phyloP scores from a whole-genome alignment of 441 rosid species.

The Codiaeum variegatum region DNA sequence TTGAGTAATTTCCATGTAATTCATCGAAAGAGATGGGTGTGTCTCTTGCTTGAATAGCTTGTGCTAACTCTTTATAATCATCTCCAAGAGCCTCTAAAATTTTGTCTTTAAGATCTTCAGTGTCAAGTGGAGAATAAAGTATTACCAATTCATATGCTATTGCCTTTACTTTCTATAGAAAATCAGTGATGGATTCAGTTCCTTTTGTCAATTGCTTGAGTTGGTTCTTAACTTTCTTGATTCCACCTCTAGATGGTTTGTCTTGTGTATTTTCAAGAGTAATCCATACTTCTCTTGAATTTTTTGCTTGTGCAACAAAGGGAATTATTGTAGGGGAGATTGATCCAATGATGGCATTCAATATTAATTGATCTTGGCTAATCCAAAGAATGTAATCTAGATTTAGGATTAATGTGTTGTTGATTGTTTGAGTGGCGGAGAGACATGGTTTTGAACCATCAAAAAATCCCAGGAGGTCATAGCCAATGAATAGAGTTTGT shows the following conservation, averaged over 20 bases:
- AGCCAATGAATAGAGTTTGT: not conserved
- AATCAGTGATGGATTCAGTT: not conserved
- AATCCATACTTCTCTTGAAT: not conserved
- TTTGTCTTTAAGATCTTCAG: too few relatives aligned
- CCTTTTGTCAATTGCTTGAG: not conserved
- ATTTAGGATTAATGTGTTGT: too few relatives aligned
- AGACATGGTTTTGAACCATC: not conserved
- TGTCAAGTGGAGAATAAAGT: too few relatives aligned
- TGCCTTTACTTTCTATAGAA: too few relatives aligned
- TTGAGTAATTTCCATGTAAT: too few relatives aligned
- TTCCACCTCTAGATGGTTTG: not conserved
- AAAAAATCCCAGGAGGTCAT: not conserved
- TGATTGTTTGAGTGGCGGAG: too few relatives aligned
- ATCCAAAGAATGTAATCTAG: not conserved
- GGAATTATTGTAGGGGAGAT: not conserved
- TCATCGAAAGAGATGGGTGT: too few relatives aligned
- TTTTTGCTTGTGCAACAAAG: not conserved
- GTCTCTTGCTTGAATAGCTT: too few relatives aligned
- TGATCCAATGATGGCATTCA: not conserved
- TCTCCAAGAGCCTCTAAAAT: too few relatives aligned
- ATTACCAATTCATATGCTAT: too few relatives aligned
- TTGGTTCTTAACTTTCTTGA: not conserved
- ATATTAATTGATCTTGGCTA: not conserved
- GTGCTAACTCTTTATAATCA: too few relatives aligned
- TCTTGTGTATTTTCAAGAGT: not conserved